A percentile compares a stretch with the other conserved stretches of the same genome.
Conservation (phyloP, 352 stramenopile species). For the Pythium phragmiticola region DNA sequence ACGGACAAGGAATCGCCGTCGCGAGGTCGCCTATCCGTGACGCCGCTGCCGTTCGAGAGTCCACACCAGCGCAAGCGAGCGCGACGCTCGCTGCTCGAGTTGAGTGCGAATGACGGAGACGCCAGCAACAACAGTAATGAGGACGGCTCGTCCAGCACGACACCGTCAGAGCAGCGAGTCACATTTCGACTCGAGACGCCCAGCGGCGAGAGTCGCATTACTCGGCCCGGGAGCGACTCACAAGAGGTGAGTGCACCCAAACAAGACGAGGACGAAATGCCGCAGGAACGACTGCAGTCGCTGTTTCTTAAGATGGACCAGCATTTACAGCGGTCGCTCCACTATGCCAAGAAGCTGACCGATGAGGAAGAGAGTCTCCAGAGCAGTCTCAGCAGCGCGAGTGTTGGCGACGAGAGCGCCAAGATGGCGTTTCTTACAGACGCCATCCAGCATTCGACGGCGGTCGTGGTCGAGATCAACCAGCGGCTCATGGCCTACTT, state of each 20-base stretch:
- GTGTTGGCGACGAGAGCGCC: constrained; percentile 33
- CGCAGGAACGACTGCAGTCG: constrained; percentile 44
- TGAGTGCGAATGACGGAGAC: constrained; percentile 13
- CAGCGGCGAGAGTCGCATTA: constrained; percentile 39
- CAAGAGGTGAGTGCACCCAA: constrained; percentile 28
- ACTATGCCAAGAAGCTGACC: constrained; percentile 67
- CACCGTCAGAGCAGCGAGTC: constrained; percentile 27
- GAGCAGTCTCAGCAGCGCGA: constrained; percentile 25
- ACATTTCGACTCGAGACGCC: constrained; percentile 48
- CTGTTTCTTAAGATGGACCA: constrained; percentile 63
- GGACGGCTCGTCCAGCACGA: constrained; percentile 11
- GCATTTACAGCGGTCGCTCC: constrained; percentile 51
- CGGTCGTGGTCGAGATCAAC: constrained; percentile 38
- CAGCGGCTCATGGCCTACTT: constrained; percentile 28
- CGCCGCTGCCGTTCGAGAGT: constrained; percentile 33
- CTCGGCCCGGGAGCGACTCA: constrained; percentile 52
- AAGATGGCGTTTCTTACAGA: constrained; percentile 33
- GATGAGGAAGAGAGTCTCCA: constrained; percentile 47
- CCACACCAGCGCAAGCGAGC: constrained; percentile 42
- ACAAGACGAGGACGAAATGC: constrained; percentile 19
- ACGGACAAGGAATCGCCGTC: background rate
- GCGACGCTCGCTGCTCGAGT: constrained; percentile 39
- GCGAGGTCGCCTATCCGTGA: constrained; percentile 18
- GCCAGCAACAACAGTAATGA: constrained; percentile 21
- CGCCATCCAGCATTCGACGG: constrained; percentile 40